A percentile compares a stretch with the other conserved stretches of the same genome.
phyloP scores from a whole-genome alignment of 192 early-diverging fungal species.

The Spinellus fusiger region DNA sequence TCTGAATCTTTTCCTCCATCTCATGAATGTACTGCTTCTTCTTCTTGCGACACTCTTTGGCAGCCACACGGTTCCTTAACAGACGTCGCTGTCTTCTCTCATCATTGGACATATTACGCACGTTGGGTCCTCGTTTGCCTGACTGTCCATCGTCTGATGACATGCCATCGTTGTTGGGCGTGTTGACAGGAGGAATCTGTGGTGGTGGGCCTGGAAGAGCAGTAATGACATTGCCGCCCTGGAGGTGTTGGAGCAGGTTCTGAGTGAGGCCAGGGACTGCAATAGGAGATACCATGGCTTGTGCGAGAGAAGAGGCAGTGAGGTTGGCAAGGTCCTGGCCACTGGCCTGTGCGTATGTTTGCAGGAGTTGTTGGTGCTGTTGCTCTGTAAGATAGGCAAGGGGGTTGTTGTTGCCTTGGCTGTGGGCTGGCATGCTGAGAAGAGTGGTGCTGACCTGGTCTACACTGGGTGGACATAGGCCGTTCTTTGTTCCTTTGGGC shows the following conservation, averaged over 20 bases:
- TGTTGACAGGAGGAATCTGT: not conserved
- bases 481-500: too few relatives aligned
- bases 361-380: conserved; percentile 26
- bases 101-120: conserved; percentile 51
- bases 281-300: conserved; percentile 34
- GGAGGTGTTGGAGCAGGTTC: conserved; percentile 22
- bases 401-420: not conserved
- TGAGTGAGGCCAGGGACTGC: conserved; percentile 15
- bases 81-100: conserved; percentile 69
- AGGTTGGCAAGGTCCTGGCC: conserved; percentile 27
- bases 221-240: conserved; percentile 31
- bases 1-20: conserved; percentile 56
- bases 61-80: conserved; percentile 70
- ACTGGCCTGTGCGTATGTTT: conserved; percentile 25
- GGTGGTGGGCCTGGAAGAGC: conserved; percentile 28
- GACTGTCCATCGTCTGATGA: not conserved
- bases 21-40: conserved; percentile 71
- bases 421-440: not conserved
- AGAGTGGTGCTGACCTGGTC: too few relatives aligned
- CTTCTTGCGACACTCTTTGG: conserved; percentile 81
- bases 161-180: not conserved
- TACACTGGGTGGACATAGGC: too few relatives aligned
- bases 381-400: not conserved
- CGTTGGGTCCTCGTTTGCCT: conserved; percentile 1
- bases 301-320: conserved; percentile 28